These are phyloP conservation scores for Saturnispora mendoncae DNA, from an alignment of 805 yeast genomes.

Conservation along the genomic window DNA sequence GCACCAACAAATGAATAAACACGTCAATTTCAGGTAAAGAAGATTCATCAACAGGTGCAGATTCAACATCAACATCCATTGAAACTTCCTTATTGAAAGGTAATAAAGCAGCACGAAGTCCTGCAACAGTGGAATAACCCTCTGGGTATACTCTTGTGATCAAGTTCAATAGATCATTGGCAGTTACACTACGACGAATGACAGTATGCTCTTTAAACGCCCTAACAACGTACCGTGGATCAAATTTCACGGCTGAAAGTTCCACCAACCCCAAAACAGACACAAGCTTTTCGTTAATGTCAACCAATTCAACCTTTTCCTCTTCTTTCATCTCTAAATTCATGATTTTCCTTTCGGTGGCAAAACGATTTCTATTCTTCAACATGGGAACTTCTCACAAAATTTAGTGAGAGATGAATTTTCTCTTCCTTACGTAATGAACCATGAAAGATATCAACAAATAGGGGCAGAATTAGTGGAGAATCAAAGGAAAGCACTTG, in stretches of 20 bases:
- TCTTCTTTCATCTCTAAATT: constrained; percentile 7
- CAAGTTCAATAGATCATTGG: constrained; percentile 45
- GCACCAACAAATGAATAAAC: constrained; percentile 70
- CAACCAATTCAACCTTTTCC: not conserved
- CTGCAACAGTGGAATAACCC: constrained; percentile 32
- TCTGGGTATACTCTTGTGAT: constrained; percentile 49
- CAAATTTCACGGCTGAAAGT: constrained; percentile 45
- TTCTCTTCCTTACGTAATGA: not conserved
- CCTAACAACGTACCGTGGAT: constrained; percentile 79
- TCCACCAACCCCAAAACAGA: constrained; percentile 18
- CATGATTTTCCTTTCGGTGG: constrained; percentile 11
- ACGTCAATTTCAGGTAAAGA: constrained; percentile 73
- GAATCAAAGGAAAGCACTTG: constrained; percentile 50
- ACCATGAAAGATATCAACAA: constrained; percentile 33
- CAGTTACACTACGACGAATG: constrained; percentile 56
- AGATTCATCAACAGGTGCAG: constrained; percentile 22
- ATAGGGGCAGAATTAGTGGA: constrained; percentile 44
- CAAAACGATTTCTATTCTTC: too few species aligned
- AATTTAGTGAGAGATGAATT: too few species aligned
- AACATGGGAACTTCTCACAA: too few species aligned
- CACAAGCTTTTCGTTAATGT: constrained; percentile 6
- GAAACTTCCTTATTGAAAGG: constrained; percentile 26
- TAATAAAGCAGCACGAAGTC: constrained; percentile 31
- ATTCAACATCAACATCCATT: constrained; percentile 22
- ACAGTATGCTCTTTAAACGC: constrained; percentile 76